Evolutionary conservation across 805 yeast species (phyloP), one percentile per base, ranked within the genome.

Genomic region (Ogataea sp.): DNA sequence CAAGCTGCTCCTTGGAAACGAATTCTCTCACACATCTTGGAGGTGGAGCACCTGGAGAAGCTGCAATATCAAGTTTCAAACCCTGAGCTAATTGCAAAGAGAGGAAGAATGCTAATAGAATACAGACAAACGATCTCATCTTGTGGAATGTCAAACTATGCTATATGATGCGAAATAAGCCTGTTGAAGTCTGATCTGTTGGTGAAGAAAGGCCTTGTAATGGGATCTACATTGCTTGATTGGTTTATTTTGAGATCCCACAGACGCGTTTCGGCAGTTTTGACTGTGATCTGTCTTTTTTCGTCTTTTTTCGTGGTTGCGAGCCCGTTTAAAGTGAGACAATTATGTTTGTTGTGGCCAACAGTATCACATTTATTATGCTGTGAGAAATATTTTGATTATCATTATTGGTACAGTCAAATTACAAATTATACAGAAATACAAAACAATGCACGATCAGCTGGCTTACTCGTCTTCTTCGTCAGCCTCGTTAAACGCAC

Each of bases 1-100:
- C 97, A 48, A 89, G 64, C 57, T 86, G 90, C 42, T 87, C 89
- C 49, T 78, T 83, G 36, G 74, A 67, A 40, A 85, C 94, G 56
- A 90, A 90, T 60, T 93, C 97, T 59, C 98, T 84, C 48, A 93
- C 74, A 68, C 98, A 93, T 42, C 81, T 75, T 28, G 90, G 89
- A 20, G 60, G 59, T 3, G 54, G 55, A 28, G 47, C 51, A 30
- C 46, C 38, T 7, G 44, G 34, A 3, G 51, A 45, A 6, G 65
- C 64, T 20, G 56, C 55, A 11, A 61, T 43, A 32, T 61, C 65
- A 29, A 61, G 50, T 43, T 61, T 52, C 24, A 61, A 48, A 2
- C 52, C 60, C 16, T 27, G 10, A 10, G 37, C 37, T 2, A 43
- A 20, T 15, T 38, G 41, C 13, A 51, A 31, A 9, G 39, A 29